Evolutionary conservation across 495 filamentous ascomycete species (phyloP).

Genomic region (Extremus antarcticus): DNA sequence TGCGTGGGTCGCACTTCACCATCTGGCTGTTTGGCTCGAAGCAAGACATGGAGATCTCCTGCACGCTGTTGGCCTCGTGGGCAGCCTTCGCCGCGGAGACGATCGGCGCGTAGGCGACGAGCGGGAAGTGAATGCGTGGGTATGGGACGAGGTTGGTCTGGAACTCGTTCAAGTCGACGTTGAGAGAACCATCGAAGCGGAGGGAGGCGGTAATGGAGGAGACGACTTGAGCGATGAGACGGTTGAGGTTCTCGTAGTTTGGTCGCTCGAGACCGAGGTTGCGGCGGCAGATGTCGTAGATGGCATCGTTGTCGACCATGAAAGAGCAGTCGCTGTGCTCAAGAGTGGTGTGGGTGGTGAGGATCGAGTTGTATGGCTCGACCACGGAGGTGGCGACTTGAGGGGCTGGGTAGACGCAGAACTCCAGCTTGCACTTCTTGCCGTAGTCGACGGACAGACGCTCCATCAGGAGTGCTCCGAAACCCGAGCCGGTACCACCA

Average conservation of each 20-base stretch:
- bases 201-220: conserved; percentile 98
- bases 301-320: conserved; percentile 99
- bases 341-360: conserved; percentile 96
- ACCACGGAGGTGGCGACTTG: conserved; percentile 95
- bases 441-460: conserved; percentile 95
- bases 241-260: conserved; percentile 96
- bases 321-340: conserved; percentile 99
- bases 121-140: conserved; percentile 97
- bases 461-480: conserved; percentile 96
- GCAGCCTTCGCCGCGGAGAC: conserved; percentile 86
- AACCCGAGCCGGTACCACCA: conserved; percentile 96
- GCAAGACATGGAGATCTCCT: conserved; percentile 41
- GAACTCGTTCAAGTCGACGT: conserved; percentile 99
- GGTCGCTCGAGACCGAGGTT: conserved; percentile 95
- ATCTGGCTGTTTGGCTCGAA: conserved; percentile 86
- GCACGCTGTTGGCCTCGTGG: conserved; percentile 61
- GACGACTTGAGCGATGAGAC: conserved; percentile 95
- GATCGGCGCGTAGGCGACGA: conserved; percentile 91
- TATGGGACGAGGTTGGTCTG: conserved; percentile 99
- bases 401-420: conserved; percentile 95
- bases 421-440: conserved; percentile 99
- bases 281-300: conserved; percentile 97
- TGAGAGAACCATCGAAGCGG: conserved; percentile 96
- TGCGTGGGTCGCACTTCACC: conserved; percentile 98
- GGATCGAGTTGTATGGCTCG: conserved; percentile 98